Evolutionary conservation across 2,329 filamentous ascomycete species (phyloP), one percentile per base, ranked within the genome.

Genomic region (Pseudocercospora eumusae): DNA sequence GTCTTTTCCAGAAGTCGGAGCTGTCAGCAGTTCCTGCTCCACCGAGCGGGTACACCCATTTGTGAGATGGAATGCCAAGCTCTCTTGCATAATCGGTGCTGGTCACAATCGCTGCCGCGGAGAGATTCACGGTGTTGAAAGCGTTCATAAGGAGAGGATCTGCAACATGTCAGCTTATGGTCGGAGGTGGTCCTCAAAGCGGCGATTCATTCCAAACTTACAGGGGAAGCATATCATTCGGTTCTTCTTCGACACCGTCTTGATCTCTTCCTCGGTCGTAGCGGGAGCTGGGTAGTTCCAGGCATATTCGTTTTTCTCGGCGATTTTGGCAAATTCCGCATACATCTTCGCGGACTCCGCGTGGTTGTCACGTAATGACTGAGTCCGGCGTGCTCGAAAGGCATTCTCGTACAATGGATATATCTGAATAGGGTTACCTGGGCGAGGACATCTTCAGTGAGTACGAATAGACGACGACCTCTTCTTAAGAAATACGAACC

Each of bases 91-190:
- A 77, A 0, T 83, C 78, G 0, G 78, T 79, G 0, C 84, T 85
- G 0, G 87, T 89, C 3, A 90, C 62, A 15, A 90, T 78, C 60
- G 82, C 81, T 7, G 86, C 85, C 0, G 80, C 84, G 2, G 86
- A 82, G 13, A 89, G 75, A 63, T 90, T 89, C 36, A 90, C 82
- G 1, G 81, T 87, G 66, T 89, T 90, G 75, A 89, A 89, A 0
- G 87, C 87, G 68, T 90, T 90, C 87, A 89, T 89, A 9, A 89
- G 74, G 0, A 90, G 75, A 0, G 86, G 86, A 74, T 89, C 52
- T 33, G 15, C 8, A 33, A 33, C n/a, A 11, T 53, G 7, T 54
- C 28, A 54, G 52, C 52, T 54, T 18, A 11, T 11, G 13, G 18
- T 25, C 18, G n/a, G 7, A 54, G 27, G n/a, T n/a, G 3, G 18